phyloP scores from a whole-genome alignment of 1,284 basidiomycete genomes.

The Mycena citricolor region DNA sequence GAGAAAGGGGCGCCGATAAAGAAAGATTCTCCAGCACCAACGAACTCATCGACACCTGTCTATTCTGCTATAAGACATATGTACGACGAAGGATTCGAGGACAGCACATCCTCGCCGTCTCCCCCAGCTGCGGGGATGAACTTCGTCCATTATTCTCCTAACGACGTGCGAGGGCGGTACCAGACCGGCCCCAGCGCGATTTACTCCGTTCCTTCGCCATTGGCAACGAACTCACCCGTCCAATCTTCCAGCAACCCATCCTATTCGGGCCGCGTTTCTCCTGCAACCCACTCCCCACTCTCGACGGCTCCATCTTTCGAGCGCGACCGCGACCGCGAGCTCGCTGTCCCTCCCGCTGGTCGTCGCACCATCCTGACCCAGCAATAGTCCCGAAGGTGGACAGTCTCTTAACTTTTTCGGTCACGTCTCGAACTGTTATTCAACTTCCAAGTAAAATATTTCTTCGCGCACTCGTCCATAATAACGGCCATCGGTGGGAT shows the following conservation, averaged over 20 bases:
- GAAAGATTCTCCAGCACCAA: constrained; percentile 40
- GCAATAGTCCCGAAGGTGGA: constrained; percentile 33
- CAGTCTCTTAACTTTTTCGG: no score
- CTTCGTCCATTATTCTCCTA: constrained; percentile 53
- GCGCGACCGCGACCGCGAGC: constrained; percentile 43
- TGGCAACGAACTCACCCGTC: constrained; percentile 39
- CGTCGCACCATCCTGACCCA: constrained; percentile 39
- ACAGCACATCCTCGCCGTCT: constrained; percentile 58
- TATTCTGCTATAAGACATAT: constrained; percentile 37
- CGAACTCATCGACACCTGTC: constrained; percentile 37
- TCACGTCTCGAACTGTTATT: no score
- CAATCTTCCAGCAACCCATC: constrained; percentile 26
- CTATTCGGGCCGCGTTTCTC: constrained; percentile 37
- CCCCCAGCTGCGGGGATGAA: constrained; percentile 50
- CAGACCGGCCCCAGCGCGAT: constrained; percentile 30
- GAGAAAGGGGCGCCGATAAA: constrained; percentile 41
- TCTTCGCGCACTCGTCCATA: neutral
- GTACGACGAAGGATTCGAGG: constrained; percentile 49
- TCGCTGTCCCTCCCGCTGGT: constrained; percentile 36
- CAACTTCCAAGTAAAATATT: neutral
- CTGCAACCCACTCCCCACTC: constrained; percentile 35
- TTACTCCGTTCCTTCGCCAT: constrained; percentile 46
- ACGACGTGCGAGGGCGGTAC: constrained; percentile 30
- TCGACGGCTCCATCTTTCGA: constrained; percentile 57
- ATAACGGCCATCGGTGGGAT: neutral